These are phyloP conservation scores for Metschnikowia aberdeeniae DNA, from an alignment of 805 yeast species.

Conservation along the genomic window DNA sequence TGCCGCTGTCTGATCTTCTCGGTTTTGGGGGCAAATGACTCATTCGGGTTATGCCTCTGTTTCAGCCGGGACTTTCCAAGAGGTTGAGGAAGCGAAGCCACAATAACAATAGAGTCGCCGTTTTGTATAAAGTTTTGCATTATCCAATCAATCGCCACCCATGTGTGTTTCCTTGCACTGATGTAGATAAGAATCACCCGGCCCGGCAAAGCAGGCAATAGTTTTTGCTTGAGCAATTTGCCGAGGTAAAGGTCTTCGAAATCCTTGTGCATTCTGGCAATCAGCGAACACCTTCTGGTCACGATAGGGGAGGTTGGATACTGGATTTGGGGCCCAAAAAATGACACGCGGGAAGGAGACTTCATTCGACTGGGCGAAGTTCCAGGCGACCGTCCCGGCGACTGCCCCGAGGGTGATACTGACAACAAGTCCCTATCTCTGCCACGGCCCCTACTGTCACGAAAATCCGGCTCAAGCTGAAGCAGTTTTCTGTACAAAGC, in stretches of 20 bases:
- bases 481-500: slow-evolving; percentile 15
- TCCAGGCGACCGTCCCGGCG: slow-evolving; percentile 18
- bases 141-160: slow-evolving; percentile 79
- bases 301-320: slow-evolving; percentile 41
- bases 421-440: slow-evolving; percentile 12
- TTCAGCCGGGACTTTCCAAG: slow-evolving; percentile 7
- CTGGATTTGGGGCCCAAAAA: slow-evolving; percentile 13
- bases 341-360: slow-evolving; percentile 15
- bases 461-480: slow-evolving; percentile 4
- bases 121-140: slow-evolving; percentile 50
- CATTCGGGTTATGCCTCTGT: slow-evolving; percentile 14
- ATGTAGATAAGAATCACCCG: slow-evolving; percentile 61
- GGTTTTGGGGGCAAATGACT: slow-evolving; percentile 20
- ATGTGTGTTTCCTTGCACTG: slow-evolving; percentile 69
- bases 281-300: slow-evolving; percentile 40
- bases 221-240: slow-evolving; percentile 24
- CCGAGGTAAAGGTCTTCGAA: slow-evolving; percentile 46
- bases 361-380: slow-evolving; percentile 18
- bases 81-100: slow-evolving; percentile 44
- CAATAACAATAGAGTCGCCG: slow-evolving; percentile 65
- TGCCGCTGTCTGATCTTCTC: slow-evolving; percentile 31
- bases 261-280: slow-evolving; percentile 43
- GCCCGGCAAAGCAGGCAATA: slow-evolving; percentile 42
- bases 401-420: not conserved
- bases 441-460: slow-evolving; percentile 15